phyloP scores from a whole-genome alignment of 768 basidiomycete genomes.

The Pleurotus ostreatus region DNA sequence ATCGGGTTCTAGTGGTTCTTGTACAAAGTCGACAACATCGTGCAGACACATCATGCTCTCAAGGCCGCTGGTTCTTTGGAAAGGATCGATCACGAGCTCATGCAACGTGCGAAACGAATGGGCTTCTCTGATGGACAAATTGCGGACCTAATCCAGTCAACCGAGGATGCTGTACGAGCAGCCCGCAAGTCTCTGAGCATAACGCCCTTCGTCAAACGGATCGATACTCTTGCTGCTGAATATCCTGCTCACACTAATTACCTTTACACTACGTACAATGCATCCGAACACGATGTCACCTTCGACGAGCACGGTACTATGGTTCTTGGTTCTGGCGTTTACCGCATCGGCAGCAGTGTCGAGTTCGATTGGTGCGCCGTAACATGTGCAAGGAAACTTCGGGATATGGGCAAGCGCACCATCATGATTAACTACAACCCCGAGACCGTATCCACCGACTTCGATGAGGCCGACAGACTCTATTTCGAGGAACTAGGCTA shows the following conservation, averaged over 20 bases:
- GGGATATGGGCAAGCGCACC: slow-evolving; percentile 90
- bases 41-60: slow-evolving; percentile 77
- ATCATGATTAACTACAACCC: slow-evolving; percentile 99
- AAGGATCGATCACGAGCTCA: slow-evolving; percentile 67
- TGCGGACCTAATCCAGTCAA: slow-evolving; percentile 68
- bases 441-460: slow-evolving; percentile 98
- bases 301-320: slow-evolving; percentile 98
- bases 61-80: slow-evolving; percentile 68
- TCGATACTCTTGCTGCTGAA: slow-evolving; percentile 98
- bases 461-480: slow-evolving; percentile 97
- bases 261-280: slow-evolving; percentile 99
- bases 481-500: slow-evolving; percentile 99
- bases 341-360: slow-evolving; percentile 96
- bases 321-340: slow-evolving; percentile 97
- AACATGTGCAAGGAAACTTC: slow-evolving; percentile 89
- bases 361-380: slow-evolving; percentile 99
- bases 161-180: slow-evolving; percentile 77
- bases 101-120: slow-evolving; percentile 87
- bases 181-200: slow-evolving; percentile 84
- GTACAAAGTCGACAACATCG: slow-evolving; percentile 98
- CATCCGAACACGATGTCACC: slow-evolving; percentile 89
- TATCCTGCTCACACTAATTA: slow-evolving; percentile 99
- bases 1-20: slow-evolving; percentile 82
- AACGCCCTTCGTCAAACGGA: slow-evolving; percentile 97
- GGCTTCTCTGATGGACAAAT: slow-evolving; percentile 96